A percentile compares a stretch with the other conserved stretches of the same genome.
phyloP scores from a whole-genome alignment of 371 early-diverging fungal genomes.

The Basidiobolus meristosporus region DNA sequence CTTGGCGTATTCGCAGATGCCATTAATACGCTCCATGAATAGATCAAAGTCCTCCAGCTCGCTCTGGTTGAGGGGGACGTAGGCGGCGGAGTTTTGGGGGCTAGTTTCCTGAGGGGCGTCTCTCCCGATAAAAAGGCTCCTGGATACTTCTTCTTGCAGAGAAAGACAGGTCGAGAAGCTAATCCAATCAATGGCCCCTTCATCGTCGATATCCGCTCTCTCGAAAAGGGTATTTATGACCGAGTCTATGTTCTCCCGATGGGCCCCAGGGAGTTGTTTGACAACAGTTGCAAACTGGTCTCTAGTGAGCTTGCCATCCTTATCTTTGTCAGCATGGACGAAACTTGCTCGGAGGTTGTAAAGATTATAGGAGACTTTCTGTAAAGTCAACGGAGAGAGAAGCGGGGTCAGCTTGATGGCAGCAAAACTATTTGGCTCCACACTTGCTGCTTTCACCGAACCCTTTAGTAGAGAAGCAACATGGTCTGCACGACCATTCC shows the following conservation, averaged over 20 bases:
- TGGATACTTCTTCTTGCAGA: conserved; percentile 8
- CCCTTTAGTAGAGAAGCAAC: conserved; percentile 36
- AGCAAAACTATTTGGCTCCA: conserved; percentile 39
- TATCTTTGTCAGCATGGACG: conserved; percentile 18
- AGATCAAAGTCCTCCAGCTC: conserved; percentile 56
- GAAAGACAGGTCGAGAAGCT: conserved; percentile 32
- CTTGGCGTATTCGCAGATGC: conserved; percentile 37
- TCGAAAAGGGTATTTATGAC: neutral
- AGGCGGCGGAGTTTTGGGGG: no score
- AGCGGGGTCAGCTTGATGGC: conserved; percentile 85
- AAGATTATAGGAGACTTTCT: neutral
- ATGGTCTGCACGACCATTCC: conserved; percentile 29
- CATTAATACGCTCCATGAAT: conserved; percentile 37
- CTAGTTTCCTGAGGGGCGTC: no score
- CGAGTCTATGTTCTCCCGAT: conserved; percentile 7
- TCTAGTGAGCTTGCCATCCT: conserved; percentile 18
- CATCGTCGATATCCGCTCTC: no score
- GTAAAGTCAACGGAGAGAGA: conserved; percentile 5
- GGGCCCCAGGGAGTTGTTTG: conserved; percentile 13
- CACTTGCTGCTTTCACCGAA: conserved; percentile 45
- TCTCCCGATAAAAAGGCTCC: neutral
- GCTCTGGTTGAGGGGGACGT: conserved; percentile 13
- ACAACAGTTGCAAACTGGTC: conserved; percentile 13
- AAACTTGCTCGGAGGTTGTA: conserved; percentile 5
- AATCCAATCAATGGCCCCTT: conserved; percentile 26